Evolutionary conservation across 2,329 filamentous ascomycete species (phyloP).

Genomic region (Alternaria novae-zelandiae): DNA sequence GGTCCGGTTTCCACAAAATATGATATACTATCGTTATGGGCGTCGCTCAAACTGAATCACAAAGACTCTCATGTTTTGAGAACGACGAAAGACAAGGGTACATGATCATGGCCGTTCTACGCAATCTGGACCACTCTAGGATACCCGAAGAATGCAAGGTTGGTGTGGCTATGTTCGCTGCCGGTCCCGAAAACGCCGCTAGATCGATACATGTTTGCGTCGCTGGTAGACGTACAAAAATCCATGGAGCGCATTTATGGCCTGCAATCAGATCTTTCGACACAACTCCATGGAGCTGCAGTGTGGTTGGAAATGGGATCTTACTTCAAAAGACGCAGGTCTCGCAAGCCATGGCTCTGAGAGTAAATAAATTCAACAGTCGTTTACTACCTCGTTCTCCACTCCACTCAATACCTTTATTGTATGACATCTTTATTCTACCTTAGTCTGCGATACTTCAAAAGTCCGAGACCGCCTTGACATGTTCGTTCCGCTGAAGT

Average conservation of each 20-base stretch:
- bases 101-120: neutral
- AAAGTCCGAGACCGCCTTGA: too few species aligned
- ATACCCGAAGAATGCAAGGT: neutral
- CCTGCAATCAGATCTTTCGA: rapidly evolving
- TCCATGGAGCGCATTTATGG: neutral
- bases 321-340: neutral
- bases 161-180: neutral
- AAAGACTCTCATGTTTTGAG: neutral
- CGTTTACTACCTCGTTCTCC: neutral
- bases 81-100: neutral
- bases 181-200: neutral
- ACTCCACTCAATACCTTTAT: neutral
- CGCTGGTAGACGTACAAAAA: neutral
- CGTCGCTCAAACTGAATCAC: neutral
- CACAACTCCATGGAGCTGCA: neutral
- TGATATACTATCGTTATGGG: neutral
- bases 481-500: too few species aligned
- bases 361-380: neutral
- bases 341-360: too few species aligned
- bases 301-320: neutral
- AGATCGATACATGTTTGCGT: neutral
- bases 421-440: too few species aligned
- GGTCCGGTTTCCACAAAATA: neutral
- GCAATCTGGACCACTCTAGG: neutral
- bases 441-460: too few species aligned